Conservation (phyloP, 495 filamentous ascomycete species). For the Beverwykella pulmonaria region DNA sequence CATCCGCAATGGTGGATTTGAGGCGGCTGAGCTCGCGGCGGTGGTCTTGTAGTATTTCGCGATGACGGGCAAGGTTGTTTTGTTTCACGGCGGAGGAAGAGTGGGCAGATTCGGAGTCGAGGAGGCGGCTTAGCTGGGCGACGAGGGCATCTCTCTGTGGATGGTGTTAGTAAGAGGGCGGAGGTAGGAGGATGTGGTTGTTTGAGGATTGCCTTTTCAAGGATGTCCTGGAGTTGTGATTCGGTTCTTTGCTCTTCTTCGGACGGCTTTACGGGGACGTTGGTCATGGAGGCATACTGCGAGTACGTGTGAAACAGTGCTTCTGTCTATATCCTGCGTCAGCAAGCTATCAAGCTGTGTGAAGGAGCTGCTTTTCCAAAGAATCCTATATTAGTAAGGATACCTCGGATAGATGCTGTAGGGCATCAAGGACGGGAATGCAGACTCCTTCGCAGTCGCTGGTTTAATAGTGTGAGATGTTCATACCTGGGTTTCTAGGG, state of each 20-base stretch:
- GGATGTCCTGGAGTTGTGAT: constrained; percentile 77
- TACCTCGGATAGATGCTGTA: too few relatives aligned
- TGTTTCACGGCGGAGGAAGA: constrained; percentile 90
- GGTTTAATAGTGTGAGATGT: too few relatives aligned
- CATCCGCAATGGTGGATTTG: constrained; percentile 64
- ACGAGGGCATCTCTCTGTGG: constrained; percentile 78
- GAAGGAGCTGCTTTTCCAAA: too few relatives aligned
- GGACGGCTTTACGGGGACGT: constrained; percentile 78
- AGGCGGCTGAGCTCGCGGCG: constrained; percentile 78
- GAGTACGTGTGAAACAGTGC: constrained; percentile 92
- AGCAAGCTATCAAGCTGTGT: too few relatives aligned
- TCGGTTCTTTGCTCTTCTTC: constrained; percentile 83
- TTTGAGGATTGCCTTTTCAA: constrained; percentile 54
- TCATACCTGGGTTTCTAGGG: constrained; percentile 86
- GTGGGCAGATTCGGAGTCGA: constrained; percentile 90
- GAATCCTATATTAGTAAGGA: too few relatives aligned
- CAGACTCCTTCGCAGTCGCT: too few relatives aligned
- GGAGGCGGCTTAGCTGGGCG: constrained; percentile 79
- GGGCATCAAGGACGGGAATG: too few relatives aligned
- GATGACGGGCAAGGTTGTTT: constrained; percentile 89
- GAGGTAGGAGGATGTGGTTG: constrained; percentile 5
- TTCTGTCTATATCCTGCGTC: constrained; percentile 69
- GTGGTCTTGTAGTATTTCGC: constrained; percentile 86
- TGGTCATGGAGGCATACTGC: constrained; percentile 81
- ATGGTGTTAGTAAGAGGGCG: constrained; percentile 1